Percentiles rank a stretch among this genome's conserved stretches.
Conservation (phyloP, 73 alveolate genomes). For the Uronychia setigera region DNA sequence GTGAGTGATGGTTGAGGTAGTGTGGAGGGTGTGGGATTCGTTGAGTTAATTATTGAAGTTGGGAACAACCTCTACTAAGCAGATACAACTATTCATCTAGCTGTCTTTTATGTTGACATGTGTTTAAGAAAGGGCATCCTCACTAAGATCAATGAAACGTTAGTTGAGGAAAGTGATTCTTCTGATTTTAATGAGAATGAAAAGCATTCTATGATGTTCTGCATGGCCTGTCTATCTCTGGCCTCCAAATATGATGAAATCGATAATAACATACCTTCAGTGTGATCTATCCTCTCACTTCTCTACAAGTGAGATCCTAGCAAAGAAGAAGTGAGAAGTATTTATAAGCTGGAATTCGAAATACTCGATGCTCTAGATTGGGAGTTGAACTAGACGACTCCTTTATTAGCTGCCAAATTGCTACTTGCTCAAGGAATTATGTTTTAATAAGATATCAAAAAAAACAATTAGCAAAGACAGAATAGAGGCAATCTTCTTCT, state of each 20-base stretch:
- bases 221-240: slow-evolving; percentile 1
- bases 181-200: background rate
- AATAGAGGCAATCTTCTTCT: no score
- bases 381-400: background rate
- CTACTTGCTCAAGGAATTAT: background rate
- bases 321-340: background rate
- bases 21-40: no score
- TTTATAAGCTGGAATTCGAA: background rate
- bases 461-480: background rate
- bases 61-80: background rate
- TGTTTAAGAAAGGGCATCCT: background rate
- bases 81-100: background rate
- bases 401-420: background rate
- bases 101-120: background rate
- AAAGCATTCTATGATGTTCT: background rate
- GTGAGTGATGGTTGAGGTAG: no score
- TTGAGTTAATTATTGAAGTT: background rate
- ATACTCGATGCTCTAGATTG: background rate
- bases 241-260: slow-evolving; percentile 1
- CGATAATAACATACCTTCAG: background rate
- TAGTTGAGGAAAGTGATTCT: background rate
- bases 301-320: background rate
- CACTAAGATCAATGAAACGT: background rate
- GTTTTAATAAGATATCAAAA: background rate
- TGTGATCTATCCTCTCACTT: background rate